Conservation (phyloP, 371 early-diverging fungal genomes). For the Furculomyces boomerangus region DNA sequence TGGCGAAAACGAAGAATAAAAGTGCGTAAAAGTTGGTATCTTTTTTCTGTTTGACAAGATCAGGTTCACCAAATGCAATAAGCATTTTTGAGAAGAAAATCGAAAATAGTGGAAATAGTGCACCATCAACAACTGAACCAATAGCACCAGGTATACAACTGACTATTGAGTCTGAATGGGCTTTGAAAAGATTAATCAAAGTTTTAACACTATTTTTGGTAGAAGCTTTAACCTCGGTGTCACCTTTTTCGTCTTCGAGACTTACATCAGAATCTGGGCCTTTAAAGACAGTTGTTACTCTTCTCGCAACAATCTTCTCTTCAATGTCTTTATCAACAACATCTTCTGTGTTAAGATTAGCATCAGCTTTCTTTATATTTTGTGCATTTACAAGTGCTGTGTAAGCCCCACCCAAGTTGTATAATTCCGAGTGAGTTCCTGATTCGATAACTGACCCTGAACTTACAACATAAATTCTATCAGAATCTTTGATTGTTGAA, state of each 20-base stretch:
- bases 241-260: no score
- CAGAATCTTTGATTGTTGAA: constrained; percentile 52
- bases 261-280: no score
- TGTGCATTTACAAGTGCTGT: constrained; percentile 20
- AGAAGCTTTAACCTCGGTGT: no score
- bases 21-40: constrained; percentile 55
- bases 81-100: constrained; percentile 34
- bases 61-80: constrained; percentile 18
- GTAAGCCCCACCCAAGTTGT: constrained; percentile 23
- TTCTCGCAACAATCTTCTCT: no score
- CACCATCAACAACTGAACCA: constrained; percentile 28
- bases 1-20: constrained; percentile 46
- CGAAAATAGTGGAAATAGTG: constrained; percentile 29
- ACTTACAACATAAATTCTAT: constrained; percentile 64
- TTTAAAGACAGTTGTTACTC: no score
- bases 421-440: constrained; percentile 54
- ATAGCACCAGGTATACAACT: no score
- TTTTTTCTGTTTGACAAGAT: constrained; percentile 15
- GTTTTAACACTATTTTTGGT: no score
- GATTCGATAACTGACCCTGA: constrained; percentile 51
- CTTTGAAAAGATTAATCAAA: no score
- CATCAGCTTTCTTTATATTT: no score
- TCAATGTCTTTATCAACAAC: no score
- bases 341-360: no score
- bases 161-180: no score